A percentile compares a stretch with the other conserved stretches of the same genome.
phyloP scores from a whole-genome alignment of 352 stramenopile species.

The Pythium periplocum region DNA sequence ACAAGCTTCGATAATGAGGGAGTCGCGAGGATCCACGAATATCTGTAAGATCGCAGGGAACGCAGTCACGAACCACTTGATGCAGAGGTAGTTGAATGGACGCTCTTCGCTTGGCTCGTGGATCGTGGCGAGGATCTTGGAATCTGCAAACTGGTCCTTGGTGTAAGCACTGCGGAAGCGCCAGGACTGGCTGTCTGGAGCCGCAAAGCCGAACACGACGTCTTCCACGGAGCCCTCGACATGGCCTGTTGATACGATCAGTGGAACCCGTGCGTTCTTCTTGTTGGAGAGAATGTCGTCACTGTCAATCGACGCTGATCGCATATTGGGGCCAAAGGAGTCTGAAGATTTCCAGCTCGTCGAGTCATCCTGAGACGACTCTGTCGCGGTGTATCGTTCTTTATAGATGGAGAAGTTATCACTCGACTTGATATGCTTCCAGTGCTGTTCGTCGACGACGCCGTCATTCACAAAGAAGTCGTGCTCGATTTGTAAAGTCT shows the following conservation, averaged over 20 bases:
- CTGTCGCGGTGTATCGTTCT: too few relatives aligned
- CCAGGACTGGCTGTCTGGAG: constrained; percentile 19
- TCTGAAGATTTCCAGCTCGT: too few relatives aligned
- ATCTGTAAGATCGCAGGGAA: constrained; percentile 5
- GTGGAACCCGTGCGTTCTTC: constrained; percentile 2
- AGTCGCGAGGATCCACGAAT: constrained; percentile 11
- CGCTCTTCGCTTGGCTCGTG: constrained; percentile 16
- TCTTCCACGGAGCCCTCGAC: constrained; percentile 21
- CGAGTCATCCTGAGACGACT: too few relatives aligned
- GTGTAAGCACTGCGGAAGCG: constrained; percentile 19
- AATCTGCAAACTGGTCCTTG: constrained; percentile 23
- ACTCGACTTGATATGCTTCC: too few relatives aligned
- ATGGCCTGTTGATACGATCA: constrained; percentile 14
- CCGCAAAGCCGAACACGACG: constrained; percentile 15
- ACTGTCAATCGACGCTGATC: too few relatives aligned
- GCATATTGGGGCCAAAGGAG: too few relatives aligned
- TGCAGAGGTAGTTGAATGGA: constrained; percentile 35
- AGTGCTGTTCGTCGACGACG: too few relatives aligned
- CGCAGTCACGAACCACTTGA: constrained; percentile 31
- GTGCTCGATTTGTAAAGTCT: too few relatives aligned
- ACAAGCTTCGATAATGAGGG: too few relatives aligned
- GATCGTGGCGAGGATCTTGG: constrained; percentile 25
- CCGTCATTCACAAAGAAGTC: too few relatives aligned
- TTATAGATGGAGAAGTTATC: too few relatives aligned
- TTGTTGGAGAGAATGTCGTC: too few relatives aligned